Evolutionary conservation across 2,329 filamentous ascomycete species (phyloP).

Genomic region (Fusarium mundagurra): DNA sequence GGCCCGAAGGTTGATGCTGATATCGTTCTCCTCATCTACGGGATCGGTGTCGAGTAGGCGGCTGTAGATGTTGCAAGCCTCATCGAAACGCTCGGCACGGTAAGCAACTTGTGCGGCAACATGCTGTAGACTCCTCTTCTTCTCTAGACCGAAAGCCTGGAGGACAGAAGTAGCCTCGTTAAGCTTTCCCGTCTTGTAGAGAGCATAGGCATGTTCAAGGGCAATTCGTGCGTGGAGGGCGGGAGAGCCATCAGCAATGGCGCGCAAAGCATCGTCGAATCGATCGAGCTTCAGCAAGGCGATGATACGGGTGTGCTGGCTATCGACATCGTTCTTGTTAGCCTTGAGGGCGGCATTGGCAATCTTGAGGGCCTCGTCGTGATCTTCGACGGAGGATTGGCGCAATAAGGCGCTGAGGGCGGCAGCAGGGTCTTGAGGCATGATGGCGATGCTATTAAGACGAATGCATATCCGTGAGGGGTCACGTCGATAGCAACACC

Average conservation of each 20-base stretch:
- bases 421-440: conserved; percentile 59
- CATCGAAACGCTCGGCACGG: conserved; percentile 76
- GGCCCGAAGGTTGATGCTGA: conserved; percentile 80
- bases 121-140: conserved; percentile 57
- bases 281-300: conserved; percentile 85
- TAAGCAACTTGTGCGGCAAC: conserved; percentile 76
- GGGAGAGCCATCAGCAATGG: conserved; percentile 71
- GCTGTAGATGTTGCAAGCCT: conserved; percentile 71
- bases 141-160: conserved; percentile 43
- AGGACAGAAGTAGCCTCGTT: conserved; percentile 67
- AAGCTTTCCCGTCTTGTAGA: conserved; percentile 81
- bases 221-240: conserved; percentile 68
- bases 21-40: conserved; percentile 75
- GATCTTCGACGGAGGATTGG: conserved; percentile 70
- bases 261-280: conserved; percentile 78
- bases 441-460: conserved; percentile 39
- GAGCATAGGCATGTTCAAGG: conserved; percentile 81
- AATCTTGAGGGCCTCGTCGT: conserved; percentile 75
- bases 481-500: neutral
- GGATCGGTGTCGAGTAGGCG: conserved; percentile 60
- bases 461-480: conserved; percentile 39
- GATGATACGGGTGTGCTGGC: conserved; percentile 76
- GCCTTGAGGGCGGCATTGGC: conserved; percentile 70
- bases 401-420: conserved; percentile 65
- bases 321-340: conserved; percentile 66